A percentile compares a stretch with the other conserved stretches of the same genome.
Conservation (phyloP, 2,329 filamentous ascomycete species). For the Zymoseptoria passerinii region DNA sequence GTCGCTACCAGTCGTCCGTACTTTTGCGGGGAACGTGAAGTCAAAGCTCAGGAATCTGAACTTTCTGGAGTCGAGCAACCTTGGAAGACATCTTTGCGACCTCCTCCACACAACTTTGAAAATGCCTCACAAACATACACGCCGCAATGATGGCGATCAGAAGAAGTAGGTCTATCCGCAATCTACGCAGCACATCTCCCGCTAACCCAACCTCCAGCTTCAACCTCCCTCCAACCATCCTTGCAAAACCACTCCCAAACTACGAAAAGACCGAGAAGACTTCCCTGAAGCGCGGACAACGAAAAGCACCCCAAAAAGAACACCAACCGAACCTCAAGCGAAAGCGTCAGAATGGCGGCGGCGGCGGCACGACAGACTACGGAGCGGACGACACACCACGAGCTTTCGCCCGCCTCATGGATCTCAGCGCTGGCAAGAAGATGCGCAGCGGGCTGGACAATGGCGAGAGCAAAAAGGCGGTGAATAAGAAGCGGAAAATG, state of each 20-base stretch:
- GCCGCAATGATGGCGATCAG: conserved; percentile 27
- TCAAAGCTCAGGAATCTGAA: neutral
- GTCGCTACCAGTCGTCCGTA: too few relatives aligned
- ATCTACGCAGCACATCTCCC: conserved; percentile 34
- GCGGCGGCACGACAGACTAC: conserved; percentile 37
- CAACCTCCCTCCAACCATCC: conserved; percentile 53
- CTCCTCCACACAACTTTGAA: neutral
- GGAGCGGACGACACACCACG: conserved; percentile 73
- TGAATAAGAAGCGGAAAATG: conserved; percentile 41
- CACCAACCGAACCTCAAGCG: conserved; percentile 14
- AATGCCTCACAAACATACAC: conserved; percentile 29
- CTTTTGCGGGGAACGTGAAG: neutral
- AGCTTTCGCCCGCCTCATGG: conserved; percentile 80
- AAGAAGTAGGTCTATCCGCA: conserved; percentile 26
- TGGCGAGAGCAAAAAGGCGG: conserved; percentile 43
- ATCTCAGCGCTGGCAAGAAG: conserved; percentile 49
- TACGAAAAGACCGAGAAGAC: conserved; percentile 35
- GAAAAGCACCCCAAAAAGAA: conserved; percentile 14
- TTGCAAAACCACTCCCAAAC: conserved; percentile 52
- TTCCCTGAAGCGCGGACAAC: conserved; percentile 23
- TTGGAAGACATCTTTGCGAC: neutral
- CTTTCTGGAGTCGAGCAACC: neutral
- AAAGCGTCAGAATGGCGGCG: conserved; percentile 32
- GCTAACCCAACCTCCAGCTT: conserved; percentile 39
- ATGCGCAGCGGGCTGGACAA: conserved; percentile 63